Conservation (phyloP, 2,329 filamentous ascomycete genomes). For the Albophoma yamanashiensis region DNA sequence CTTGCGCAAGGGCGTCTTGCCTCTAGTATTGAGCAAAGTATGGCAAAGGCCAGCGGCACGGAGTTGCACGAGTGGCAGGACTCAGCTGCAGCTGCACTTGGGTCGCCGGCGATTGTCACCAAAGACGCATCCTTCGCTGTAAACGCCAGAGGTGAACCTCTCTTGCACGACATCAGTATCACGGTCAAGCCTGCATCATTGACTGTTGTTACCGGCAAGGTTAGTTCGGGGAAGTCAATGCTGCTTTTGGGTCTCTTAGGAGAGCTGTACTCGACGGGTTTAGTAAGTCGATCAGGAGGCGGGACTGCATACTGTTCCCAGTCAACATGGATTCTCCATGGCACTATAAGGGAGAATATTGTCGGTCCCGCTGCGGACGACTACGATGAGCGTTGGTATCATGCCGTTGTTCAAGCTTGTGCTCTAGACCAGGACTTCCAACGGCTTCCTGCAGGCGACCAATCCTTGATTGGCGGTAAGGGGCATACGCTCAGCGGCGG, state of each 20-base stretch:
- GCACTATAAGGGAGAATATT: conserved; percentile 8
- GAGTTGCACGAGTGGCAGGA: too few species aligned
- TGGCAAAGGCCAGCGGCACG: too few species aligned
- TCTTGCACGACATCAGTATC: background rate
- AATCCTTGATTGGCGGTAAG: background rate
- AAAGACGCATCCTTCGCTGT: background rate
- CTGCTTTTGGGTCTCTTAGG: conserved; percentile 6
- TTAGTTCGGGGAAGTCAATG: conserved; percentile 9
- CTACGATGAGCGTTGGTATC: conserved; percentile 6
- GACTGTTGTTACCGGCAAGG: conserved; percentile 8
- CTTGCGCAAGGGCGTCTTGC: too few species aligned
- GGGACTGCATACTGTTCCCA: conserved; percentile 8
- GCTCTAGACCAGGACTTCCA: conserved; percentile 6
- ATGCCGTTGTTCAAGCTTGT: conserved; percentile 4
- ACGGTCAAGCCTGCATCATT: conserved; percentile 1
- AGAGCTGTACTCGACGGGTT: conserved; percentile 2
- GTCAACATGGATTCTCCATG: conserved; percentile 7
- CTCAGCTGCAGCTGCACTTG: too few species aligned
- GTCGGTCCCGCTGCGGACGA: background rate
- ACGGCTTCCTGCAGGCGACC: conserved; percentile 5
- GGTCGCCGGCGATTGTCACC: too few species aligned
- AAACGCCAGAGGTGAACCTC: background rate
- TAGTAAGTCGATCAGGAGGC: background rate
- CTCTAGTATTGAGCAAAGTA: too few species aligned
- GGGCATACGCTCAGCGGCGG: background rate